phyloP scores from a whole-genome alignment of 2,329 filamentous ascomycete species.

The Beauveria sp. region DNA sequence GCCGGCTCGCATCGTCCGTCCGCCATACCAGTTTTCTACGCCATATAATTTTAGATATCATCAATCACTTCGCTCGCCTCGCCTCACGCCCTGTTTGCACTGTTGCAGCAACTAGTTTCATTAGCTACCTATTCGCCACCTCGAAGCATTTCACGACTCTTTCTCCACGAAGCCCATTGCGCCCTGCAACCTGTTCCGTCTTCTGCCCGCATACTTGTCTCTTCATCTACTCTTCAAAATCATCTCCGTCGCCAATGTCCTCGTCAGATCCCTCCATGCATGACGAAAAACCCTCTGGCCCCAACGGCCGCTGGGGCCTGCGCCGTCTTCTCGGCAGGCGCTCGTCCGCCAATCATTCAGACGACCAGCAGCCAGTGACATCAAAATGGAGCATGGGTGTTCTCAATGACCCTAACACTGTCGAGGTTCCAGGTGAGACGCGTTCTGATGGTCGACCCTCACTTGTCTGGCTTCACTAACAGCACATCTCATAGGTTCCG shows the following conservation, averaged over 20 bases:
- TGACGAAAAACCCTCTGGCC: conserved; percentile 2
- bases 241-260: neutral
- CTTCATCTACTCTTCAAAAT: neutral
- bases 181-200: neutral
- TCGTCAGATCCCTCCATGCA: conserved; percentile 1
- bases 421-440: conserved; percentile 73
- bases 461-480: neutral
- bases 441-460: neutral
- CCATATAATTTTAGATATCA: neutral
- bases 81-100: neutral
- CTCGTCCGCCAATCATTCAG: neutral
- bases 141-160: neutral
- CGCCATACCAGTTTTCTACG: neutral
- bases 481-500: conserved; percentile 38
- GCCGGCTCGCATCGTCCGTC: neutral
- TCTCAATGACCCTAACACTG: conserved; percentile 69
- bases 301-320: conserved; percentile 8
- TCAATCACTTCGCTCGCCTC: neutral
- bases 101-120: neutral
- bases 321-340: conserved; percentile 13
- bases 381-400: conserved; percentile 66
- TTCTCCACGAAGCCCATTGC: neutral
- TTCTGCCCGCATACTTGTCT: neutral
- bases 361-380: conserved; percentile 13
- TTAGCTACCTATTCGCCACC: neutral